These are phyloP conservation scores for Tephrocybe sp. DNA, from an alignment of 768 basidiomycete species.

Conservation along the genomic window DNA sequence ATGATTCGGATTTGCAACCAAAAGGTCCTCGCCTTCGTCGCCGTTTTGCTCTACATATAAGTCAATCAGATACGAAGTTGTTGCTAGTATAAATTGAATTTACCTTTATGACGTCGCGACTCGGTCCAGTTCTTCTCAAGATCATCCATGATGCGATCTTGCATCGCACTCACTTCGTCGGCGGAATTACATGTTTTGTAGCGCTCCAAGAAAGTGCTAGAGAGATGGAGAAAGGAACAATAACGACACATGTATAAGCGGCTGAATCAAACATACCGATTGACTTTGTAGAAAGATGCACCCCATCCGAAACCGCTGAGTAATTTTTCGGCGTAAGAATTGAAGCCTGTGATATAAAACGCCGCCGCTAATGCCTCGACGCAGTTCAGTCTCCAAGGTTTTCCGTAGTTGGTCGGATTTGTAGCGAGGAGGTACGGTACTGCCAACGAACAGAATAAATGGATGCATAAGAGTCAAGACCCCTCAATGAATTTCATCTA, in stretches of 20 bases:
- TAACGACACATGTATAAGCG: neutral
- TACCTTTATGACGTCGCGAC: conserved; percentile 55
- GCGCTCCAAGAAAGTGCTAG: conserved; percentile 62
- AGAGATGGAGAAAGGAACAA: neutral
- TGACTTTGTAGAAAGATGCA: conserved; percentile 82
- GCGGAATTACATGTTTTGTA: conserved; percentile 74
- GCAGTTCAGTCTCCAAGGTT: conserved; percentile 94
- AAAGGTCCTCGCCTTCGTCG: conserved; percentile 52
- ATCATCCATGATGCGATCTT: conserved; percentile 70
- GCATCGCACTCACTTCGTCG: conserved; percentile 56
- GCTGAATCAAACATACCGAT: conserved; percentile 50
- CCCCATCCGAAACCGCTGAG: conserved; percentile 91
- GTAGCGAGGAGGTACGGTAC: conserved; percentile 95
- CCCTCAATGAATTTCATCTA: conserved; percentile 19
- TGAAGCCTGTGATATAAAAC: conserved; percentile 91
- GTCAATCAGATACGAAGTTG: neutral
- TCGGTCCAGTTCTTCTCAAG: conserved; percentile 62
- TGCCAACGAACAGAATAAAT: conserved; percentile 28
- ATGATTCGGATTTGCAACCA: conserved; percentile 73
- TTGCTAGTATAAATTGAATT: neutral
- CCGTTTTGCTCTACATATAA: conserved; percentile 20
- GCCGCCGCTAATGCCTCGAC: conserved; percentile 94
- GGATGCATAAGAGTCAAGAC: neutral
- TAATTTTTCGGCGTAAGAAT: conserved; percentile 75
- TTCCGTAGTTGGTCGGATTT: conserved; percentile 98